phyloP scores from a whole-genome alignment of 148 eudicot genomes.

The Pouteria glomerata region DNA sequence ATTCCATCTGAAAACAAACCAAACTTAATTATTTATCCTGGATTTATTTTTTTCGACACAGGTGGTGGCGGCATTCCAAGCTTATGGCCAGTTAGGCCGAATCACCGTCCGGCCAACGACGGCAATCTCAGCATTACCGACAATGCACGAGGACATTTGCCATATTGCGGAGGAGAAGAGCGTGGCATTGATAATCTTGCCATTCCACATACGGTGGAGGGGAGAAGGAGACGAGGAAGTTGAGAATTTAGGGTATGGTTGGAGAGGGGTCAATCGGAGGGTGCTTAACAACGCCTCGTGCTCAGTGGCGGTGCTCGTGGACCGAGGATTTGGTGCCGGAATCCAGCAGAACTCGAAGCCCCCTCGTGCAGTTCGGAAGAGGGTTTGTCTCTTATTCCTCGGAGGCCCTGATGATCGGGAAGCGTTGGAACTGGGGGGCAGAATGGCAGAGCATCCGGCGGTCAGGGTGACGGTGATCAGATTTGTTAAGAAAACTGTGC shows the following conservation, averaged over 20 bases:
- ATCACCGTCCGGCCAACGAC: conserved; percentile 37
- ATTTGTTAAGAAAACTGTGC: conserved; percentile 8
- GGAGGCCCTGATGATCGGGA: conserved; percentile 46
- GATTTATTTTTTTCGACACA: too few species aligned
- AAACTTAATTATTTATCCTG: too few species aligned
- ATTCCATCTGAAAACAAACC: too few species aligned
- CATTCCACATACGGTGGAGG: conserved; percentile 50
- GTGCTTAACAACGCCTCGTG: conserved; percentile 38
- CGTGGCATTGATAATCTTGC: conserved; percentile 37
- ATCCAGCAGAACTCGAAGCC: not conserved
- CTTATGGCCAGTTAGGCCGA: conserved; percentile 32
- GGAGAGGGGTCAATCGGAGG: conserved; percentile 40
- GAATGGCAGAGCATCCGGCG: conserved; percentile 44
- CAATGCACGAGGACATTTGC: conserved; percentile 59
- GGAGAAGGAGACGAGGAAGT: conserved; percentile 11
- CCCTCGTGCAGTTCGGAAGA: not conserved
- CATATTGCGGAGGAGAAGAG: conserved; percentile 42
- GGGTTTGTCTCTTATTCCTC: conserved; percentile 30
- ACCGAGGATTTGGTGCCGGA: conserved; percentile 31
- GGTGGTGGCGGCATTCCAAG: conserved; percentile 29
- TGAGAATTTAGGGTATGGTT: conserved; percentile 39
- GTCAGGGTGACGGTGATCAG: conserved; percentile 36
- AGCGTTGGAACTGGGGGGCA: conserved; percentile 33
- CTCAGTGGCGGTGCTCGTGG: conserved; percentile 44
- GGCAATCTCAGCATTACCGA: conserved; percentile 33